These are phyloP conservation scores for Potentilla sterilis DNA, from an alignment of 306 rosid species.

Conservation along the genomic window DNA sequence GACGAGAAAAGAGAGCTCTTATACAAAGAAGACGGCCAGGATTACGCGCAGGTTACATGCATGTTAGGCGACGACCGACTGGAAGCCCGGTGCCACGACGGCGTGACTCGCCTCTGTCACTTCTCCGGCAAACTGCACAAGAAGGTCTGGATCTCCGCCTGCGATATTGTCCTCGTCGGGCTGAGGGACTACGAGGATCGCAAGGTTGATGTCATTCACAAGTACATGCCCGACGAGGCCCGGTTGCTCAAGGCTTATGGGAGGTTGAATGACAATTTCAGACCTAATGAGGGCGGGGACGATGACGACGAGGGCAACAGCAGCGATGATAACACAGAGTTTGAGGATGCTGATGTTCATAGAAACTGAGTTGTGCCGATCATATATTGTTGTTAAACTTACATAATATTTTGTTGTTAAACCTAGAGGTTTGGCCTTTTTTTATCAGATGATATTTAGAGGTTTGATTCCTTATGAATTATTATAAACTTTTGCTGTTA, in stretches of 20 bases:
- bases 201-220: slow-evolving; percentile 38
- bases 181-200: slow-evolving; percentile 40
- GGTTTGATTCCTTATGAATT: too few relatives aligned
- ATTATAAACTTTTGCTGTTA: too few relatives aligned
- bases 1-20: slow-evolving; percentile 44
- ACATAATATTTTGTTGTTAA: too few relatives aligned
- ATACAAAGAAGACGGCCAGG: slow-evolving; percentile 43
- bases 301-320: too few relatives aligned
- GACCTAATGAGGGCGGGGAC: neutral
- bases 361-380: neutral
- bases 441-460: too few relatives aligned
- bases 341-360: neutral
- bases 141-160: slow-evolving; percentile 45
- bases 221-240: slow-evolving; percentile 41
- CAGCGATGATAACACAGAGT: neutral
- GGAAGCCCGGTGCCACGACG: slow-evolving; percentile 36
- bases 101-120: slow-evolving; percentile 30
- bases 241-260: slow-evolving; percentile 12
- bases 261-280: neutral
- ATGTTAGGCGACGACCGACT: slow-evolving; percentile 18
- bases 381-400: too few relatives aligned
- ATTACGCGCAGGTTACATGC: slow-evolving; percentile 32
- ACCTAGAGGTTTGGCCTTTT: too few relatives aligned
- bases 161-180: slow-evolving; percentile 30
- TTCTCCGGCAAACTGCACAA: slow-evolving; percentile 37